These are phyloP conservation scores for Russula dissimulans DNA, from an alignment of 768 basidiomycete species.

Conservation along the genomic window DNA sequence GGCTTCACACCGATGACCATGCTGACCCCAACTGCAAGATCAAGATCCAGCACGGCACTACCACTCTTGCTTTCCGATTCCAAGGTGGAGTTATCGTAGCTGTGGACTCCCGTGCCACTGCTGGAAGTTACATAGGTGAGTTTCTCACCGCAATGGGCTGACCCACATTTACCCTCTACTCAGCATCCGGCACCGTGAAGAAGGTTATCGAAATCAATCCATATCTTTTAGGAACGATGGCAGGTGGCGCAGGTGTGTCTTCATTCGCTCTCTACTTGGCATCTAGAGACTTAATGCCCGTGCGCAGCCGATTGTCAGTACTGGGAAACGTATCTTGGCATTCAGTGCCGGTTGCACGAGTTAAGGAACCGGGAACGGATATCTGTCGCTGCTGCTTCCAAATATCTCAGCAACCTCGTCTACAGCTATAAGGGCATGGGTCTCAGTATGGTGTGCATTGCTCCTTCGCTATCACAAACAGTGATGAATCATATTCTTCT, in stretches of 20 bases:
- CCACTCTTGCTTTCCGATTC: constrained; percentile 94
- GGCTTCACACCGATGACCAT: constrained; percentile 90
- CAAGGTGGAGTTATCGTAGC: constrained; percentile 97
- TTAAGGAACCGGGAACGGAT: constrained; percentile 94
- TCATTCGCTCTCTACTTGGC: not conserved
- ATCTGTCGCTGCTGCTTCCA: constrained; percentile 97
- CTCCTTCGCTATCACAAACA: not conserved
- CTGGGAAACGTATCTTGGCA: constrained; percentile 99
- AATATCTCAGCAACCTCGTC: constrained; percentile 94
- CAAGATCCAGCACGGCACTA: constrained; percentile 98
- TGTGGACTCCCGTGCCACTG: constrained; percentile 96
- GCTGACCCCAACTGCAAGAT: constrained; percentile 92
- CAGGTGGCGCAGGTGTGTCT: constrained; percentile 86
- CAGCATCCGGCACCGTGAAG: constrained; percentile 95
- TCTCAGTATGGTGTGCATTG: constrained; percentile 77
- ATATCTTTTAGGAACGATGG: constrained; percentile 98
- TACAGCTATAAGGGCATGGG: constrained; percentile 99
- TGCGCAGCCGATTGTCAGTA: constrained; percentile 82
- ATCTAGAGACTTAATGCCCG: not conserved
- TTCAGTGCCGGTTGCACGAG: constrained; percentile 95
- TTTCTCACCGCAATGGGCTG: constrained; percentile 1
- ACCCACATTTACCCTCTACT: not conserved
- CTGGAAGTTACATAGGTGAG: constrained; percentile 92
- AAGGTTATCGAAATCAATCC: constrained; percentile 99
- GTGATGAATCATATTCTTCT: not conserved